Evolutionary conservation across 176 grass and related monocot species (phyloP), one percentile per base, ranked within the genome.

Genomic region (Oryza australiensis): DNA sequence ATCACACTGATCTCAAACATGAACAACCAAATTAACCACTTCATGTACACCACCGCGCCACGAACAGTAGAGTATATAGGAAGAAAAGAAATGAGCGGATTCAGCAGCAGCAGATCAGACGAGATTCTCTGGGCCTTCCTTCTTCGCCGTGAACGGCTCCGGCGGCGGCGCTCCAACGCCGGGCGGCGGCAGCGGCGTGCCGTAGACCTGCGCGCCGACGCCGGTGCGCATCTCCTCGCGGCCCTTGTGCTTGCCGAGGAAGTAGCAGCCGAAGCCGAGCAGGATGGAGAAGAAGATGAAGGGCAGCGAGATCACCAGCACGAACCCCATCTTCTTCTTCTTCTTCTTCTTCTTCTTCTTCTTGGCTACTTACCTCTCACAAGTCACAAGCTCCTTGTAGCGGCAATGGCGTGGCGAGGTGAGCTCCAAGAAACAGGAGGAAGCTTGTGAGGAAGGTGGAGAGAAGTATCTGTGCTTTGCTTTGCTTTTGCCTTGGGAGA

Each of bases 221-320:
- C 94, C 90, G 12, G 73, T n/a, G 34, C 53, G 79, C 80, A 85
- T 80, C 80, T 93, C 90, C 86, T 92, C 85, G 12, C 90, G 79
- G 3, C 88, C 94, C 84, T 38, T 96, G 72, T 87, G 80, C 88
- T 83, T 92, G 45, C 94, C 90, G 48, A 96, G 72, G 66, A 92
- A 96, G 90, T 87, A 96, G 80, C 94, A 96, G 42, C 94, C 94
- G 57, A 96, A 89, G 49, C 88, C 88, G 33, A 96, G 80, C 26
- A 93, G 80, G 80, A 93, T 41, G 74, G 86, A 76, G n/a, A 96
- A 77, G 80, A 96, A 83, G 12, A 96, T 91, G 70, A 96, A 77
- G 53, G 90, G 90, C 40, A 96, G 72, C 8, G 94, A 96, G 68
- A 96, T 85, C 11, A 86, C 90, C 70, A 91, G 60, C 66, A 88